These are phyloP conservation scores for Sporormia fimetaria DNA, from an alignment of 495 filamentous ascomycete species.

Conservation along the genomic window DNA sequence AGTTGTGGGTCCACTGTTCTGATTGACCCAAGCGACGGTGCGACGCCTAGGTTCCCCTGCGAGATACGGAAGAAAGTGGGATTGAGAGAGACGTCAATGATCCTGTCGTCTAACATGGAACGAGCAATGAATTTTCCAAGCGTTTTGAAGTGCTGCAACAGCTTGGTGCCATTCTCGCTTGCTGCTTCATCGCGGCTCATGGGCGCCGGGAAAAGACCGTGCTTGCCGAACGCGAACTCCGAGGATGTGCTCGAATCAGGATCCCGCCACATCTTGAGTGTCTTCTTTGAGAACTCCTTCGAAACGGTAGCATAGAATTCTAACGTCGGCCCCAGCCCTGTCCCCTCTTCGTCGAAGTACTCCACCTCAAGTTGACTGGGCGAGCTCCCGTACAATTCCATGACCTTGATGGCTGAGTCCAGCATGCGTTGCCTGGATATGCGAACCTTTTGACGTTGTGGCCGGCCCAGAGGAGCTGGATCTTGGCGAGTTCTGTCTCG, in stretches of 20 bases:
- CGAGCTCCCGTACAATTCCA: constrained; percentile 95
- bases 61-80: constrained; percentile 95
- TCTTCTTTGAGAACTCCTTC: constrained; percentile 94
- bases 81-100: constrained; percentile 97
- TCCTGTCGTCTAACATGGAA: constrained; percentile 96
- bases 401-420: constrained; percentile 96
- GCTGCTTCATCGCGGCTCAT: constrained; percentile 69
- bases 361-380: constrained; percentile 94
- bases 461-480: constrained; percentile 78
- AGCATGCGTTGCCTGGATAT: constrained; percentile 87
- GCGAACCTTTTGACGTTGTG: constrained; percentile 94
- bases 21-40: constrained; percentile 83
- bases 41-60: constrained; percentile 57
- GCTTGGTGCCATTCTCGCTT: constrained; percentile 65
- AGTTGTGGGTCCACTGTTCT: constrained; percentile 80
- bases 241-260: constrained; percentile 63
- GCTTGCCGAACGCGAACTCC: constrained; percentile 78
- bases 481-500: constrained; percentile 79
- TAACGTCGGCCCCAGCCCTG: constrained; percentile 87
- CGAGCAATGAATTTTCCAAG: constrained; percentile 96
- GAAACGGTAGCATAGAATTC: constrained; percentile 99
- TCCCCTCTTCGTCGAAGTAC: constrained; percentile 98
- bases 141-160: constrained; percentile 80
- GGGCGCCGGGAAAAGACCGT: constrained; percentile 85
- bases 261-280: constrained; percentile 91